Base-by-base conservation (phyloP, 768 basidiomycete species). In the Cyclocybe cylindracea region DNA sequence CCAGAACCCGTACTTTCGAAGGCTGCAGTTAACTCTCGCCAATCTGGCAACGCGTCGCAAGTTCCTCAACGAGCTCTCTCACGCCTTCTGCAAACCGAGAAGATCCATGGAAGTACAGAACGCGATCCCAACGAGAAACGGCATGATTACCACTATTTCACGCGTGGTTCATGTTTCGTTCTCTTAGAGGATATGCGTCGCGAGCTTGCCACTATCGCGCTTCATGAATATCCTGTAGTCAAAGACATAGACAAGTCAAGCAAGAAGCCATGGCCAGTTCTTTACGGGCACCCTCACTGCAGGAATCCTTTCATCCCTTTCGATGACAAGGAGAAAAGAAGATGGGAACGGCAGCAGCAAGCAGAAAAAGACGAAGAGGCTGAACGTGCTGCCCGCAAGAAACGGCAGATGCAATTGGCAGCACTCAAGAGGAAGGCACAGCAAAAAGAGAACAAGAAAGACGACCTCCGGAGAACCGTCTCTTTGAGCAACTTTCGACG, bases 151-250 rank as follows among this genome's bases (percentile, higher is more conserved):
- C 83, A 80, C 50, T 99, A 98, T 67, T 98, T 98, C 68, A 70
- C 81, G 13, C 82, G 84, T 38, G 77, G 78, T 38, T 83, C 79
- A 46, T 86, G 80, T 63, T 98, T 93, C 65, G 78, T 98, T 40
- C 79, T 98, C 39, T 82, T 98, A n/a, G 95, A 98, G 66, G 96
- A 98, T 62, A 79, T 93, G 50, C 82, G 79, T 4, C 84, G 87
- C 48, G 87, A 93, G 59, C 75, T 94, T 37, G 87, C 93, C 10
- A 91, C 97, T 2, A 81, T 98, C 56, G 84, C 89, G 46, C 80
- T 83, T 13, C 84, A 91, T 51, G 94, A 98, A 66, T 98, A 96
- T 69, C 71, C 79, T 31, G 64, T 80, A 16, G 62, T 72, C 24
- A 83, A 78, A 59, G 73, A 72, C 51, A 80, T 72, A 50, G 84